These are phyloP conservation scores for Chrysanthemum makinoi DNA, from an alignment of 129 eudicot genomes.

Conservation along the genomic window DNA sequence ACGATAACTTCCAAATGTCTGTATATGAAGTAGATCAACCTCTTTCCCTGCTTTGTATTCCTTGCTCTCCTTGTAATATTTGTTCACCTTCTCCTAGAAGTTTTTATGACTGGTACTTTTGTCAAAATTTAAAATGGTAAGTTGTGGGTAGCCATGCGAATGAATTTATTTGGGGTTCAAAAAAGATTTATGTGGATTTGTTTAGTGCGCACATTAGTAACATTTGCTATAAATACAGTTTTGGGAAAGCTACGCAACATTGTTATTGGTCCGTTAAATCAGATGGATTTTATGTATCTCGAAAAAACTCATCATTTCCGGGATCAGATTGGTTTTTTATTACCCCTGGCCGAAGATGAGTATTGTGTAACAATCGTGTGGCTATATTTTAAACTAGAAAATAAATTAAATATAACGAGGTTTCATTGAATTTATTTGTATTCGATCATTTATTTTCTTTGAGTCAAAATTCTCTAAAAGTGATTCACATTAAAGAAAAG, in stretches of 20 bases:
- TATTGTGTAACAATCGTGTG: no score
- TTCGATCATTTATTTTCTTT: no score
- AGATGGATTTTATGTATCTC: not conserved
- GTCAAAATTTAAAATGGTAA: not conserved
- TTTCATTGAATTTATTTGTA: no score
- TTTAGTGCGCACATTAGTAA: constrained; percentile 3
- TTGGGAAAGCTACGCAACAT: not conserved
- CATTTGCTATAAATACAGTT: constrained; percentile 1
- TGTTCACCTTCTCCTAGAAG: not conserved
- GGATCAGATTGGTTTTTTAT: no score
- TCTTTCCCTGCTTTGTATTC: no score
- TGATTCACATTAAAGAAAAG: no score
- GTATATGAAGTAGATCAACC: not conserved
- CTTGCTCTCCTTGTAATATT: not conserved
- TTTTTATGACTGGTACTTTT: constrained; percentile 7
- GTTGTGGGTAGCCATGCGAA: not conserved
- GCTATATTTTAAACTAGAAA: no score
- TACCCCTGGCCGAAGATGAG: no score
- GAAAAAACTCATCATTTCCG: no score
- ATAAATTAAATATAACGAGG: no score
- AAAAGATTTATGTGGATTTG: not conserved
- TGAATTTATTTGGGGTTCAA: constrained; percentile 14
- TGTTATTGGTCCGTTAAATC: constrained; percentile 21
- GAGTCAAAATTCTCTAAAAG: no score
- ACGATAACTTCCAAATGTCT: not conserved